Conservation (phyloP, 345 rosid genomes). For the Populus pruinosa region DNA sequence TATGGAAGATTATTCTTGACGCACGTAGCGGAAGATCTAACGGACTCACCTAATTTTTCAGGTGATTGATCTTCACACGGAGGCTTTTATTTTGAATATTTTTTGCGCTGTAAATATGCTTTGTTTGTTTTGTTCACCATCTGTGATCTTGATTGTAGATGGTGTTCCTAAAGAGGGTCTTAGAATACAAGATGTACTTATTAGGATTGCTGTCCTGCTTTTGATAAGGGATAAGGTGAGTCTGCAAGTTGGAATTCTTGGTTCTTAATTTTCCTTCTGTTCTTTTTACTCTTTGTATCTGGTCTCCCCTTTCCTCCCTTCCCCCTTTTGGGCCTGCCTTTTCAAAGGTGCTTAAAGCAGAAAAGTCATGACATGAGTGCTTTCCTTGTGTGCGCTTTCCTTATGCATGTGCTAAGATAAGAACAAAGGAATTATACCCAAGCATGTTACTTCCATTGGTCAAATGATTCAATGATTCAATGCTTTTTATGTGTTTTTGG, state of each 20-base stretch:
- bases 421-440: neutral
- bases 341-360: neutral
- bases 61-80: slow-evolving; percentile 47
- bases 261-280: neutral
- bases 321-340: neutral
- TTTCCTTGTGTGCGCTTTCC: neutral
- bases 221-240: slow-evolving; percentile 76
- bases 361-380: neutral
- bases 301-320: neutral
- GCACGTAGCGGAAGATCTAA: slow-evolving; percentile 72
- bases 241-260: slow-evolving; percentile 1
- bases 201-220: slow-evolving; percentile 70
- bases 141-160: slow-evolving; percentile 49
- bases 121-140: neutral
- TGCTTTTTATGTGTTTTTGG: neutral
- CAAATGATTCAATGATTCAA: neutral
- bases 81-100: slow-evolving; percentile 4
- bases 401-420: neutral
- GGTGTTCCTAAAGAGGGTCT: slow-evolving; percentile 99
- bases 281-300: neutral
- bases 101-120: neutral
- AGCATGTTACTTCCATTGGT: neutral
- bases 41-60: slow-evolving; percentile 57
- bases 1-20: slow-evolving; percentile 69
- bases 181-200: slow-evolving; percentile 79